These are phyloP conservation scores for Aspergillus diversus DNA, from an alignment of 495 filamentous ascomycete genomes.

Conservation along the genomic window DNA sequence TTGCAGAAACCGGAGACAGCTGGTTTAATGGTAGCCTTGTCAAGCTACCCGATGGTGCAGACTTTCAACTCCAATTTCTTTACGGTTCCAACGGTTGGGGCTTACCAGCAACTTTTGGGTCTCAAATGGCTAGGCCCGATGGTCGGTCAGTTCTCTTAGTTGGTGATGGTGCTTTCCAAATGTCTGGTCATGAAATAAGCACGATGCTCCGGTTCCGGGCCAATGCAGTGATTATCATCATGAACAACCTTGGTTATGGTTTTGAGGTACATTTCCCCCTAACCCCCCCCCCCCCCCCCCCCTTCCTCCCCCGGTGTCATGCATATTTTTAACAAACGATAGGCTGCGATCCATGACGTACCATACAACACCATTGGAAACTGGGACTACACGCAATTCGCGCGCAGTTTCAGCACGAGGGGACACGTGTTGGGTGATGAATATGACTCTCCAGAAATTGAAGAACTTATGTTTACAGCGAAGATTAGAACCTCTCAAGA, in stretches of 20 bases:
- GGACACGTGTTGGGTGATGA: neutral
- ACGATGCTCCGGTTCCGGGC: constrained; percentile 68
- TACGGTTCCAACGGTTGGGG: constrained; percentile 25
- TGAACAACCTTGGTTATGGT: constrained; percentile 68
- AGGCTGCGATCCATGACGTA: constrained; percentile 23
- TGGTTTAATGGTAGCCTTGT: constrained; percentile 20
- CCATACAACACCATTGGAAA: constrained; percentile 25
- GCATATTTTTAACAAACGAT: too few relatives aligned
- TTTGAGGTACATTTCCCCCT: constrained; percentile 60
- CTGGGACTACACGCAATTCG: constrained; percentile 24
- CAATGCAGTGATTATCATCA: constrained; percentile 69
- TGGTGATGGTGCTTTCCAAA: constrained; percentile 74
- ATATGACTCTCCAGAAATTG: too few relatives aligned
- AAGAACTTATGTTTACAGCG: neutral
- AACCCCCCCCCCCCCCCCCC: too few relatives aligned
- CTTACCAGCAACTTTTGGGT: constrained; percentile 21
- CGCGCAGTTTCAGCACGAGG: neutral
- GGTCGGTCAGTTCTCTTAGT: constrained; percentile 62
- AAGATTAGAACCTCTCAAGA: neutral
- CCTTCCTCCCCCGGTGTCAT: too few relatives aligned
- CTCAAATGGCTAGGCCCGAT: constrained; percentile 35
- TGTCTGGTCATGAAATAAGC: constrained; percentile 71
- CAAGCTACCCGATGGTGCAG: constrained; percentile 13
- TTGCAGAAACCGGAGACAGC: constrained; percentile 20
- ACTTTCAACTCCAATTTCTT: constrained; percentile 19